Evolutionary conservation across 2,329 filamentous ascomycete genomes (phyloP), one percentile per base, ranked within the genome.

Genomic region (Lachnellula suecica): DNA sequence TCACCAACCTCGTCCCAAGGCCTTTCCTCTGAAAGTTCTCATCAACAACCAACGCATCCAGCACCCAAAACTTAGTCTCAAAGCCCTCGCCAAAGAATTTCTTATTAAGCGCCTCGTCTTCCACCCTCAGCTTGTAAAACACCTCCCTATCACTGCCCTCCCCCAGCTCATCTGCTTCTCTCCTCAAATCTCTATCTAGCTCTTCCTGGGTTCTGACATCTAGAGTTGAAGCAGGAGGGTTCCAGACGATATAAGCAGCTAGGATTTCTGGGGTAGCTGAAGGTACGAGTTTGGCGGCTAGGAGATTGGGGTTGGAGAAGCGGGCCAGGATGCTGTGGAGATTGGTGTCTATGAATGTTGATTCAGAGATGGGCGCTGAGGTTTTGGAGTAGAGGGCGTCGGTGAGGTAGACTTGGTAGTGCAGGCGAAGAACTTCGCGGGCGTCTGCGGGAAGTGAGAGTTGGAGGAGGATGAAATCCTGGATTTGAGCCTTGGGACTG

Each of bases 371-470:
- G 8, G 9, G 29, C 7, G 31, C n/a, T 34, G 17, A 23, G 46
- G 20, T 10, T 17, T 10, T n/a, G 5, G 22, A 4, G 41, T n/a
- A 19, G 43, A 40, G 22, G 40, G 48, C 13, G 22, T 19, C 22
- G 24, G 42, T 25, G 42, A 50, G 41, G 34, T 46, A 46, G 41
- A 45, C 19, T 50, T 50, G 51, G 35, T 53, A 50, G 22, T 53
- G 45, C 7, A 53, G 23, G 10, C 22, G 51, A 4, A 49, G 24
- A 17, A 53, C 29, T 6, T 53, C 23, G 3, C 10, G 40, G 20
- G 46, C 31, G n/a, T 53, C 51, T 13, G 20, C 17, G 10, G 45
- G 45, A 17, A 49, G 24, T 5, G 35, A 31, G 7, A 49, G 31
- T 7, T 29, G 45, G 13, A 24, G 23, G 23, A 53, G 40, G 5